phyloP scores from a whole-genome alignment of 352 stramenopile species.

The Nothophytophthora sp. region DNA sequence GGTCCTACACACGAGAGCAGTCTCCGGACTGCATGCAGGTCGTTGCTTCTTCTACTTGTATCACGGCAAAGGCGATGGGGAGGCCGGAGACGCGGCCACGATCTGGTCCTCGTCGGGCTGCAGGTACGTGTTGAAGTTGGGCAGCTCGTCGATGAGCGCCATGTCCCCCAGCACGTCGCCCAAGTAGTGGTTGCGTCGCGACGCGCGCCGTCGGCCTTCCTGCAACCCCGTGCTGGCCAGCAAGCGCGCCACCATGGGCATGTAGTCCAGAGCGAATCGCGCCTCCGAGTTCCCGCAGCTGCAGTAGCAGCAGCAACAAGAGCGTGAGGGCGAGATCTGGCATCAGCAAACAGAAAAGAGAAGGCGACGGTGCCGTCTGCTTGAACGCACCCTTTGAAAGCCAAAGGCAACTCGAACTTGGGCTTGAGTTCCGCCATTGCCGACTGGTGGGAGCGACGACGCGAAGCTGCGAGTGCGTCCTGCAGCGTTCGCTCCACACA shows the following conservation, averaged over 20 bases:
- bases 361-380: too few species aligned
- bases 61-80: slow-evolving; percentile 25
- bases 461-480: slow-evolving; percentile 20
- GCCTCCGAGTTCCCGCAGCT: slow-evolving; percentile 36
- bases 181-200: slow-evolving; percentile 78
- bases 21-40: slow-evolving; percentile 6
- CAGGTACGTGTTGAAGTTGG: slow-evolving; percentile 44
- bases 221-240: slow-evolving; percentile 47
- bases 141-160: slow-evolving; percentile 60
- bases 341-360: not conserved
- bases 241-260: slow-evolving; percentile 68
- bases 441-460: slow-evolving; percentile 15
- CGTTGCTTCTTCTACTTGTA: slow-evolving; percentile 8
- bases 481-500: slow-evolving; percentile 40
- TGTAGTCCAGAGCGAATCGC: slow-evolving; percentile 64
- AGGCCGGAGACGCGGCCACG: slow-evolving; percentile 43
- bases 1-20: not conserved
- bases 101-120: slow-evolving; percentile 49
- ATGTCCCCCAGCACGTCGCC: slow-evolving; percentile 74
- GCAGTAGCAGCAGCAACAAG: slow-evolving; percentile 5
- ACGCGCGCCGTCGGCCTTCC: slow-evolving; percentile 61
- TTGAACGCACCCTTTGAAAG: slow-evolving; percentile 39
- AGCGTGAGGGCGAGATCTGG: slow-evolving; percentile 11
- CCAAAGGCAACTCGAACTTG: slow-evolving; percentile 52
- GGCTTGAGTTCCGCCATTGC: slow-evolving; percentile 36